Base-by-base conservation (phyloP, 2,329 filamentous ascomycete species). In the Apiospora pterosperma region DNA sequence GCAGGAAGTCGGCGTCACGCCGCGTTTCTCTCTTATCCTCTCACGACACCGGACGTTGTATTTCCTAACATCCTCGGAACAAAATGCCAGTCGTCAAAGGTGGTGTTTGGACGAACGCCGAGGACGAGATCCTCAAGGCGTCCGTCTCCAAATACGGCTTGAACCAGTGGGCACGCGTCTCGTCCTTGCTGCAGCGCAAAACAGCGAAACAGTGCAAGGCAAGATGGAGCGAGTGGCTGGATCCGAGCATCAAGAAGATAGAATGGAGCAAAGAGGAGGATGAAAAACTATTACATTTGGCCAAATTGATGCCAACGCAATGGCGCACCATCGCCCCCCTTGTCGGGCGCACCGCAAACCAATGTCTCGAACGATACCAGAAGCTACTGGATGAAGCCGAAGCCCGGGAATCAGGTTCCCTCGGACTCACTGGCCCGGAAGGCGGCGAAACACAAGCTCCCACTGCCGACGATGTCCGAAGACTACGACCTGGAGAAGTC, bases 241-340 rank as follows among this genome's bases (percentile, higher is more conserved):
- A 99, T 76, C 96, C 96, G 23, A 92, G 92, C 76, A 98, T 99
- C 82, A 92, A 95, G 75, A 99, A 99, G 84, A 96, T 97, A 72
- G 96, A 99, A 81, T 99, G 96, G 95, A 97, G 93, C 76, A 92
- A 96, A 75, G 96, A 99, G 79, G 96, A 99, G 78, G 96, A 99
- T 77, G 96, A 99, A 83, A 97, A 97, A 81, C 85, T 99, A 66
- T 81, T 99, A 73, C 96, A 98, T 75, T 85, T 99, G 74, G 96
- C 96, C 67, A 99, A 98, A 85, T 85, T 99, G 80, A 97, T 99
- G 90, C 96, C 96, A 64, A 98, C 95, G 34, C 96, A 99, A 86
- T 99, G 96, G 96, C 91, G 96, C 74, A 98, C 96, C 59, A 98
- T 99, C 75, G 95, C 96, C 65, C 94, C 96, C 63, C 95, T 98